These are phyloP conservation scores for Aspergillus baeticus DNA, from an alignment of 495 filamentous ascomycete species.

Conservation along the genomic window DNA sequence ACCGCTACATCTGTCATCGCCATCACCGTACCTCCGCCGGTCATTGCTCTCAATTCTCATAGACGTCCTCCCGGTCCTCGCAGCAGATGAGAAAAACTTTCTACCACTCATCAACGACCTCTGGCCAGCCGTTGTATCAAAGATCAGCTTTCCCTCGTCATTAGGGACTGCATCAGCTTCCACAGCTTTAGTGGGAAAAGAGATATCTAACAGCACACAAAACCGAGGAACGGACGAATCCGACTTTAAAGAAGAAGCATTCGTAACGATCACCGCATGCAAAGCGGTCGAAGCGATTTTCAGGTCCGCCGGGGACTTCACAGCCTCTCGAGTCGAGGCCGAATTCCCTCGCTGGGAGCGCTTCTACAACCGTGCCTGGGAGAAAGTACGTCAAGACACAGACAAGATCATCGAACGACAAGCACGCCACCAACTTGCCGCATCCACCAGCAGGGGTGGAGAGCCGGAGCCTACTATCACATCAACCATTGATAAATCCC, in stretches of 20 bases:
- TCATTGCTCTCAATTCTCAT: slow-evolving; percentile 72
- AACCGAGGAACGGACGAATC: slow-evolving; percentile 16
- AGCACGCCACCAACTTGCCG: slow-evolving; percentile 14
- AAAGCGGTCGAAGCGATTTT: slow-evolving; percentile 60
- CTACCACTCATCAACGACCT: slow-evolving; percentile 85
- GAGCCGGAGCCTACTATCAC: no score
- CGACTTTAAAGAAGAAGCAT: slow-evolving; percentile 65
- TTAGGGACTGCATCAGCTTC: slow-evolving; percentile 23
- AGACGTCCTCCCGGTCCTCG: slow-evolving; percentile 65
- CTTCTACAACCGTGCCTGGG: slow-evolving; percentile 41
- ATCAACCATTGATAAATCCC: not conserved
- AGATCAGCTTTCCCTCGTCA: slow-evolving; percentile 54
- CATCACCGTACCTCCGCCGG: slow-evolving; percentile 73
- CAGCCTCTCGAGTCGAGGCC: slow-evolving; percentile 64
- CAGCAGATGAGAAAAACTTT: slow-evolving; percentile 74
- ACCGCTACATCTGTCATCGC: slow-evolving; percentile 83
- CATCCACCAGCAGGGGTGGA: not conserved
- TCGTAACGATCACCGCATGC: slow-evolving; percentile 68
- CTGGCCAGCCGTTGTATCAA: slow-evolving; percentile 74
- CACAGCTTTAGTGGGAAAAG: slow-evolving; percentile 24
- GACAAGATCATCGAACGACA: slow-evolving; percentile 33
- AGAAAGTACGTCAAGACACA: slow-evolving; percentile 38
- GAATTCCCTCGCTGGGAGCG: slow-evolving; percentile 63
- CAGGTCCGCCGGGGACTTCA: slow-evolving; percentile 73
- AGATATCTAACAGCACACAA: slow-evolving; percentile 9